Percentiles rank a stretch among this genome's conserved stretches.
phyloP scores from a whole-genome alignment of 805 yeast species.

The Zygoascus flipseniorum region DNA sequence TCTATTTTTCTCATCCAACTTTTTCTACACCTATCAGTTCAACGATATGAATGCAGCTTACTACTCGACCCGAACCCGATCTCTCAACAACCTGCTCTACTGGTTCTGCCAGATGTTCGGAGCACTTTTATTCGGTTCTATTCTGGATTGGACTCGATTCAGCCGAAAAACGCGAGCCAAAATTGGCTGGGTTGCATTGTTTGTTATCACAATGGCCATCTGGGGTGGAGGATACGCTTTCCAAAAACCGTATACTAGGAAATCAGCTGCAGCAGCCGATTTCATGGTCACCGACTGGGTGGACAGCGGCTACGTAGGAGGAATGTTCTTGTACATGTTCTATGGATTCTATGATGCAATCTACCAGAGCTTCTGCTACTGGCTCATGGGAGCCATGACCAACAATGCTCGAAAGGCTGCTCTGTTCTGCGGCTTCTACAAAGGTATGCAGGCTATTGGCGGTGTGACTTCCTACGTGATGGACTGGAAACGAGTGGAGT shows the following conservation, averaged over 20 bases:
- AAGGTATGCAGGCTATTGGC: constrained; percentile 57
- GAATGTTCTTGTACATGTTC: constrained; percentile 53
- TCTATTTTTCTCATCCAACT: constrained; percentile 47
- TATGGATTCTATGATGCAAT: constrained; percentile 54
- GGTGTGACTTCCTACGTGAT: constrained; percentile 52
- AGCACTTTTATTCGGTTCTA: constrained; percentile 37
- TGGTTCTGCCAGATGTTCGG: constrained; percentile 52
- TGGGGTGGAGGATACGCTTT: constrained; percentile 48
- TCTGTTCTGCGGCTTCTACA: constrained; percentile 53
- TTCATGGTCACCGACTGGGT: constrained; percentile 35
- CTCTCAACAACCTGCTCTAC: constrained; percentile 42
- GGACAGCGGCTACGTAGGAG: constrained; percentile 43
- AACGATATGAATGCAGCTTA: constrained; percentile 43
- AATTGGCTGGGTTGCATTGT: constrained; percentile 28
- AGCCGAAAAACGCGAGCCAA: constrained; percentile 25
- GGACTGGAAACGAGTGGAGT: constrained; percentile 24
- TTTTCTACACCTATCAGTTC: constrained; percentile 52
- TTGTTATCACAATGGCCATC: constrained; percentile 35
- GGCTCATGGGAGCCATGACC: constrained; percentile 52
- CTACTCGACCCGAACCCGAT: constrained; percentile 48
- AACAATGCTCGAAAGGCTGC: constrained; percentile 49
- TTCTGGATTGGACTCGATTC: constrained; percentile 35
- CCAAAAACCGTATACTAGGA: not conserved
- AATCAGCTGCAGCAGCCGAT: not conserved
- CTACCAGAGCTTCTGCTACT: constrained; percentile 50